phyloP scores from a whole-genome alignment of 1,139 yeast species.

The Williopsis jadinii region DNA sequence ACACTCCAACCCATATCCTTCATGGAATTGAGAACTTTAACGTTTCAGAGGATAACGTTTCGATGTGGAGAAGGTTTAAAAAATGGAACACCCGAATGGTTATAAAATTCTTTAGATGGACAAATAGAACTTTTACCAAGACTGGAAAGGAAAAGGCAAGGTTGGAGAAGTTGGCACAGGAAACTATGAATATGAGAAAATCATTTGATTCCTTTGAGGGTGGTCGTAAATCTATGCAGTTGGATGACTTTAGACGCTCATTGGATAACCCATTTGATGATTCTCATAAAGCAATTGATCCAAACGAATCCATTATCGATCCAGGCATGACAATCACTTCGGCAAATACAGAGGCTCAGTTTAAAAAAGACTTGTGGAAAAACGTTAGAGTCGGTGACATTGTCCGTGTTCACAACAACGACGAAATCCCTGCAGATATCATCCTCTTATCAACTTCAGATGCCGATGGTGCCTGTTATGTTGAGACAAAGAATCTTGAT shows the following conservation, averaged over 20 bases:
- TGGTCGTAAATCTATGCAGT: slow-evolving; percentile 19
- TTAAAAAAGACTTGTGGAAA: slow-evolving; percentile 79
- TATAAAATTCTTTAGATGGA: slow-evolving; percentile 24
- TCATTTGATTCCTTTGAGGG: slow-evolving; percentile 23
- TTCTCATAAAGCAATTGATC: slow-evolving; percentile 9
- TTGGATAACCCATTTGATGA: slow-evolving; percentile 19
- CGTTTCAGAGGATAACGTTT: slow-evolving; percentile 58
- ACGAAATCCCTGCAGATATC: slow-evolving; percentile 91
- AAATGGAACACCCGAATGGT: slow-evolving; percentile 38
- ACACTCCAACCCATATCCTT: slow-evolving; percentile 74
- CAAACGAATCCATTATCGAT: slow-evolving; percentile 25
- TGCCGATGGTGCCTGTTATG: slow-evolving; percentile 82
- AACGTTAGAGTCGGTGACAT: slow-evolving; percentile 85
- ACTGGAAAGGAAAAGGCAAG: slow-evolving; percentile 27
- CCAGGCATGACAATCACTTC: slow-evolving; percentile 21
- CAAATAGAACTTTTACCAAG: slow-evolving; percentile 30
- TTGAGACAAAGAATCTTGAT: slow-evolving; percentile 91
- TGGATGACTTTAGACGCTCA: slow-evolving; percentile 20
- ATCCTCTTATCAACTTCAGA: slow-evolving; percentile 77
- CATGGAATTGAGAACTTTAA: slow-evolving; percentile 68
- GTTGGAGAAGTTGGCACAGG: slow-evolving; percentile 14
- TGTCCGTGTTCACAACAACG: slow-evolving; percentile 76
- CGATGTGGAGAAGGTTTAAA: slow-evolving; percentile 55
- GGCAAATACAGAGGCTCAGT: slow-evolving; percentile 30
- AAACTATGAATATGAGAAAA: slow-evolving; percentile 16